Base-by-base conservation (phyloP, 805 yeast genomes). In the Pichia thaimueangensis region DNA sequence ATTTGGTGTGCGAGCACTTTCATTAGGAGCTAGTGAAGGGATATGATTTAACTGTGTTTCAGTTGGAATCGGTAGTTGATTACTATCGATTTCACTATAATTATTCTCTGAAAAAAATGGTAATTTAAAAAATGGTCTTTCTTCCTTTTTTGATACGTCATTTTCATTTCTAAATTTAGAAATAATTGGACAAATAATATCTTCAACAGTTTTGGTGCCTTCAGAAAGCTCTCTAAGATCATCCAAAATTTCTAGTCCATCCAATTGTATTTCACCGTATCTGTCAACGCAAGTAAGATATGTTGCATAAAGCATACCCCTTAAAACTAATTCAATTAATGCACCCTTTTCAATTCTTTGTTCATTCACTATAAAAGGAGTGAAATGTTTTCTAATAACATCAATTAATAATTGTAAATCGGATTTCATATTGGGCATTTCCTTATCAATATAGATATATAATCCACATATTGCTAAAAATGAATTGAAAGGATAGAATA, bases 401-500 rank as follows among this genome's bases (percentile, higher is more conserved):
- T 37, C 34, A 22, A 59, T 43, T 44, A 63, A 34, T 31, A 56
- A 42, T n/a, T 51, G 35, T 10, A 62, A 41, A 44, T 63, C 64
- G 8, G 40, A 34, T n/a, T 45, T 40, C 7, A 51, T 48, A 3
- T 38, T 45, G 3, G 25, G 27, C 7, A 13, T 10, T 21, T 33
- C 24, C 1, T 36, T 39, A 10, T 57, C 54, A 16, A 42, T 45
- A 27, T 56, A 55, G 10, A 64, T 30, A 32, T 54, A 50, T 15
- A 51, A 54, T 11, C 59, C 57, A 43, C 57, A 49, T 13, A 64
- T 38, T 1, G 62, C 47, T 28, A 64, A 42, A 38, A 52, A 59
- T 4, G 66, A 62, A 47, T 59, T 47, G 35, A 64, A 56, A 15
- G 65, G 60, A 40, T 54, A 62, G 44, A 54, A 61, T 4, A 53